Evolutionary conservation across 1,139 yeast species (phyloP), one percentile per base, ranked within the genome.

Genomic region (Yamadazyma jaroonii): DNA sequence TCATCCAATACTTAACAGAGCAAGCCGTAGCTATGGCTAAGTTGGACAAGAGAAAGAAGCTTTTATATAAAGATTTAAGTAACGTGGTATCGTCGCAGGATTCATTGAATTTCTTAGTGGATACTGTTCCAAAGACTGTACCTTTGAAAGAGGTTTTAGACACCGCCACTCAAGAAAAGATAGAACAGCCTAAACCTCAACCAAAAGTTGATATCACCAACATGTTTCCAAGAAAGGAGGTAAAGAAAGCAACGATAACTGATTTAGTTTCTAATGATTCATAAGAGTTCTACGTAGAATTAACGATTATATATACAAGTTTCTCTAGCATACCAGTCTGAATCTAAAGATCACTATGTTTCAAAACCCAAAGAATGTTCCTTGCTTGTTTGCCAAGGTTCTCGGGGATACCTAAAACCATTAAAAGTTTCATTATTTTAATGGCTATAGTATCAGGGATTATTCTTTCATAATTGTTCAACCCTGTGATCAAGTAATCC

Each of bases 1-100:
- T 90, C 57, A 75, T 89, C 11, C 87, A 84, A 58, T 79, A 84
- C 50, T 67, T 90, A 39, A 77, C 89, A 0, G 95, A 85, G 57
- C 94, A 87, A 51, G 92, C 96, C 0, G 65, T 82, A 22, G 65
- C 84, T 39, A 66, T 74, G 33, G 86, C 95, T 13, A 77, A 80
- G 48, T 68, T 80, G 40, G 88, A 81, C 26, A 79, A 80, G 46
- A 68, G 95, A 37, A 83, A 84, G 64, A 83, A 82, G 49, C 62
- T 87, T 20, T 73, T 71, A 35, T 89, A 89, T 58, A 76, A 77
- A 40, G 96, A 90, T 56, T 74, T 88, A 53, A 79, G 94, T 30
- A 69, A 72, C 26, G 90, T 88, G 2, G 95, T 87, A 1, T 56
- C 74, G 14, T 69, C 73, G 37, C 79, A 77, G 44, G 95, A 85